A percentile compares a stretch with the other conserved stretches of the same genome.
Conservation (phyloP, 192 early-diverging fungal genomes). For the Backusella psychrophila region DNA sequence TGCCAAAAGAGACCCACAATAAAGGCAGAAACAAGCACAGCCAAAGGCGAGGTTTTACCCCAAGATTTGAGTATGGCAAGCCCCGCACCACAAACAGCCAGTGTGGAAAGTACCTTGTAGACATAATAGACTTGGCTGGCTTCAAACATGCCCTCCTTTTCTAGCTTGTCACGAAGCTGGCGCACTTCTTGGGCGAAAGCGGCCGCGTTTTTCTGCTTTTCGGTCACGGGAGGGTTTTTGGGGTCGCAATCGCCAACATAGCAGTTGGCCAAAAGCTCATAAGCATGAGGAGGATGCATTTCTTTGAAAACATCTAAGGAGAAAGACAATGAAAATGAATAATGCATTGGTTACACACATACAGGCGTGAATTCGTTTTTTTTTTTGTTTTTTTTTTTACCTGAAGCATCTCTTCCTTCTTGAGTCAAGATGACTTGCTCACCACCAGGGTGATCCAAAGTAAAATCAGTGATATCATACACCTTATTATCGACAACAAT, state of each 20-base stretch:
- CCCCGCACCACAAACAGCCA: constrained; percentile 48
- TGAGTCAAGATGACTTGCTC: constrained; percentile 67
- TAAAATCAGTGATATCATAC: constrained; percentile 75
- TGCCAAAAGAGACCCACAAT: constrained; percentile 77
- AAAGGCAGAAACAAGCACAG: constrained; percentile 51
- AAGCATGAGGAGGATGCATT: constrained; percentile 68
- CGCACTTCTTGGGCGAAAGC: constrained; percentile 63
- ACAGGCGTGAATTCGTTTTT: neutral
- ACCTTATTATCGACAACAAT: constrained; percentile 78
- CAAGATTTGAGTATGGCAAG: constrained; percentile 46
- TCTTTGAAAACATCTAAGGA: constrained; percentile 69
- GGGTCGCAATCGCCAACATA: constrained; percentile 68
- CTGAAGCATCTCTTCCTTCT: constrained; percentile 71
- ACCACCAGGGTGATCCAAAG: constrained; percentile 76
- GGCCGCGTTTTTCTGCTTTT: constrained; percentile 35
- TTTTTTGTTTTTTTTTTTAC: constrained; percentile 26
- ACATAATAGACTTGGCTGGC: constrained; percentile 67
- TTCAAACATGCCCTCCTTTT: constrained; percentile 57
- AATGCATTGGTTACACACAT: neutral
- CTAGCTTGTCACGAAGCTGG: constrained; percentile 50
- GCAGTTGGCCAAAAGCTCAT: constrained; percentile 65
- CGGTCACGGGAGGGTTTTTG: constrained; percentile 5
- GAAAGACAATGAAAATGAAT: neutral
- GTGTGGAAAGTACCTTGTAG: constrained; percentile 54
- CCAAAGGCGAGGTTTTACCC: constrained; percentile 51